Evolutionary conservation across 495 filamentous ascomycete genomes (phyloP).

Genomic region (Thozetella sp.): DNA sequence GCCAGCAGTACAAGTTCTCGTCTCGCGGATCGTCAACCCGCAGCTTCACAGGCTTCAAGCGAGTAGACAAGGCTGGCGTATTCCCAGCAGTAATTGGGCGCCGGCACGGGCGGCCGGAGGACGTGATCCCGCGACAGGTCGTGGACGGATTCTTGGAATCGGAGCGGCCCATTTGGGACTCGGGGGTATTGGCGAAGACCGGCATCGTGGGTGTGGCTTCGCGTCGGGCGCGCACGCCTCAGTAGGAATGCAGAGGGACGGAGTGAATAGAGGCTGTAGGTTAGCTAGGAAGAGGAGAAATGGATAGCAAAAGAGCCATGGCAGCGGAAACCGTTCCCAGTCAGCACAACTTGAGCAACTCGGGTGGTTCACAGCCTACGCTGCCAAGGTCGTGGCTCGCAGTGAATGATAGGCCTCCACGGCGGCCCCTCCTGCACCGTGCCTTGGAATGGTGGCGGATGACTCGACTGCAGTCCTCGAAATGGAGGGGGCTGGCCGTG

Average conservation of each 20-base stretch:
- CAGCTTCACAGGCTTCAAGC: slow-evolving; percentile 33
- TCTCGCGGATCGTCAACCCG: slow-evolving; percentile 49
- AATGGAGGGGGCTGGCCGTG: background rate
- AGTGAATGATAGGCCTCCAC: background rate
- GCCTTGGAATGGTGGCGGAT: slow-evolving; percentile 1
- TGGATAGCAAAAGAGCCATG: slow-evolving; percentile 4
- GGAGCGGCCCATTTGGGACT: slow-evolving; percentile 71
- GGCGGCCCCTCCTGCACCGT: background rate
- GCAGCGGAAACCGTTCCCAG: background rate
- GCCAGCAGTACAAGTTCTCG: slow-evolving; percentile 76
- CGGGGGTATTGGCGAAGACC: slow-evolving; percentile 80
- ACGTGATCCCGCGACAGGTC: slow-evolving; percentile 87
- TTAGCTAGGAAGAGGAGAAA: background rate
- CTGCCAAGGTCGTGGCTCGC: background rate
- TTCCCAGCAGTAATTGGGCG: slow-evolving; percentile 55
- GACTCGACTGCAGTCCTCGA: background rate
- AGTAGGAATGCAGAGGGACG: background rate
- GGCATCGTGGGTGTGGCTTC: slow-evolving; percentile 63
- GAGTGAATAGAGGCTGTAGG: background rate
- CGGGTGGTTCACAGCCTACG: background rate
- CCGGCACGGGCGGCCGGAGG: slow-evolving; percentile 76
- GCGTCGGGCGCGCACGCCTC: no score
- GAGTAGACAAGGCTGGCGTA: slow-evolving; percentile 30
- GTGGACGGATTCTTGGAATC: slow-evolving; percentile 83
- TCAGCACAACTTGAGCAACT: background rate